These are phyloP conservation scores for Calonectria pteridis DNA, from an alignment of 2,329 filamentous ascomycete genomes.

Conservation along the genomic window DNA sequence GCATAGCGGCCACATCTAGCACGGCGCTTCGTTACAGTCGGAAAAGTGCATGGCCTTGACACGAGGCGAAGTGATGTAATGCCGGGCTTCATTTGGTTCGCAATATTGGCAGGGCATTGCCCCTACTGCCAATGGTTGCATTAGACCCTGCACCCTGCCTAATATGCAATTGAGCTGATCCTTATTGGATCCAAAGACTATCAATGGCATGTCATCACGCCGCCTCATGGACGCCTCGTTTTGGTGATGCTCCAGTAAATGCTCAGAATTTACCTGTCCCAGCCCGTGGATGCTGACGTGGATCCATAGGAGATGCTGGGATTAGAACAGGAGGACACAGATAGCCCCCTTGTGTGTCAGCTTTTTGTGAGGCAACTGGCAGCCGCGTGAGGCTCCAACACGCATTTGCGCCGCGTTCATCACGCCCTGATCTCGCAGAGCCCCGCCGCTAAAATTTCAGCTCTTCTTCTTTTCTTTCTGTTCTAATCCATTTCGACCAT, in stretches of 20 bases:
- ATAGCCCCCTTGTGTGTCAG: background rate
- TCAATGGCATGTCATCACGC: background rate
- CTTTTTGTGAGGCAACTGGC: background rate
- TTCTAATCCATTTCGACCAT: background rate
- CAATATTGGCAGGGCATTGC: background rate
- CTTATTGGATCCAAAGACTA: background rate
- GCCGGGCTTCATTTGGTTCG: background rate
- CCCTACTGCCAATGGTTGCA: background rate
- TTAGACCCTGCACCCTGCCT: background rate
- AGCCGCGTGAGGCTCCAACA: background rate
- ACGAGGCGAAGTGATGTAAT: background rate
- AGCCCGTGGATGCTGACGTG: background rate
- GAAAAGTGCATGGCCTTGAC: background rate
- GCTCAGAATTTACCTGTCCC: too few species aligned
- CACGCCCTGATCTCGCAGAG: too few species aligned
- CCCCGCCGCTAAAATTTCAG: background rate
- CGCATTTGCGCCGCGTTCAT: background rate
- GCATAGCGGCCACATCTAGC: background rate
- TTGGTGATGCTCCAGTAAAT: background rate
- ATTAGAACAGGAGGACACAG: background rate
- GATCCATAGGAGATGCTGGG: background rate
- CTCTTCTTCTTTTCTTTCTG: background rate
- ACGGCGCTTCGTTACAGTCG: background rate
- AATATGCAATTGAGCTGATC: background rate
- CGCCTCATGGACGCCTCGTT: background rate